Percentiles rank a stretch among this genome's conserved stretches.
Evolutionary conservation across 441 rosid species (phyloP).

Genomic region (Jatropha podagrica): DNA sequence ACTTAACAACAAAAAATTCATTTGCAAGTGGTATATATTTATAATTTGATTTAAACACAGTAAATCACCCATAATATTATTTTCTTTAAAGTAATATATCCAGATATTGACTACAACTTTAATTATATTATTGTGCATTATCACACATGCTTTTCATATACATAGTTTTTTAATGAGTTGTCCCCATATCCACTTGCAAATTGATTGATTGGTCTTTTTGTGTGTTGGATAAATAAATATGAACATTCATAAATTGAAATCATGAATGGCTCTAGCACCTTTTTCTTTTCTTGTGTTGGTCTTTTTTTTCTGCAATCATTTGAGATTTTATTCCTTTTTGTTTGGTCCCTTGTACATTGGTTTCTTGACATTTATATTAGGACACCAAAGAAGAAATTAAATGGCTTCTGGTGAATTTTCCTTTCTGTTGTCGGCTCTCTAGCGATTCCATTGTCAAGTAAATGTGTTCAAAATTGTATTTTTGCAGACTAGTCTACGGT

Average conservation of each 20-base stretch:
- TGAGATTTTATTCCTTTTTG: not conserved
- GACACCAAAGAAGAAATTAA: not conserved
- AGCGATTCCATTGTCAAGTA: not conserved
- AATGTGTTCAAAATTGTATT: not conserved
- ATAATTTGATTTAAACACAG: not conserved
- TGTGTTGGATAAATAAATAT: not conserved
- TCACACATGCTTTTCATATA: not conserved
- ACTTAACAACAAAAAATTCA: conserved; percentile 9
- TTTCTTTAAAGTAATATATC: too few relatives aligned
- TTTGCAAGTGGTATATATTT: conserved; percentile 7
- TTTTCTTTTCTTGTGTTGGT: not conserved
- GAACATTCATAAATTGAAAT: not conserved
- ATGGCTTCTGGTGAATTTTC: not conserved
- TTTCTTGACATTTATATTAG: not conserved
- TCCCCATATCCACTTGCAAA: not conserved
- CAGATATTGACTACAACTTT: not conserved
- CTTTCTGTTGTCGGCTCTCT: not conserved
- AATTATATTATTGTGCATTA: too few relatives aligned
- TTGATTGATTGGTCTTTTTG: not conserved
- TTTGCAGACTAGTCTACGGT: not conserved
- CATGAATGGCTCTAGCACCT: not conserved
- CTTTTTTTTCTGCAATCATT: too few relatives aligned
- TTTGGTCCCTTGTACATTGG: not conserved
- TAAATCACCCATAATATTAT: not conserved
- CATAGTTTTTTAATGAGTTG: not conserved